Evolutionary conservation across 768 basidiomycete species (phyloP), one percentile per base, ranked within the genome.

Genomic region (Leccinum uliginosum): DNA sequence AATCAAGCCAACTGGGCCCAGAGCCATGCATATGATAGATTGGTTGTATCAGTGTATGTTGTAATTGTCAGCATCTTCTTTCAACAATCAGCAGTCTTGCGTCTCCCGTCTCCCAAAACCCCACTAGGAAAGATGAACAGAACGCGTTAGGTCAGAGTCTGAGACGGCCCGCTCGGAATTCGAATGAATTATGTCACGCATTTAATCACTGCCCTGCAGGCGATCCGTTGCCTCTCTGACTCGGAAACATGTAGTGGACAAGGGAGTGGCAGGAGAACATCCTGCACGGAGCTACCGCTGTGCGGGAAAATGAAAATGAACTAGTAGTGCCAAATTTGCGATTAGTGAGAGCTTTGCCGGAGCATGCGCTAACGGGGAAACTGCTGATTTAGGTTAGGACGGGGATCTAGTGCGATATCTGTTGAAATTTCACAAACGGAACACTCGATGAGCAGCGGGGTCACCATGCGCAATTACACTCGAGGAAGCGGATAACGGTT

Each of bases 61-160:
- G 11, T 19, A 43, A 19, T 19, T 43, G 40, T n/a, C 40, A 10
- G 38, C n/a, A 43, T 43, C 40, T 43, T 43, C 19, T 43, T 11
- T 19, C 12, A 24, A 24, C 23, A 24, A 45, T 45, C 19, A 35
- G 15, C 8, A 21, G 14, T 46, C 23, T 46, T 46, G 45, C 40
- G 19, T 43, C 40, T 40, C 40, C 40, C 40, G 40, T 19, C n/a
- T 43, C 40, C 63, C 72, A 51, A 54, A 74, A 74, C 29, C 27
- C 48, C 59, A 67, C 67, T 29, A 69, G 71, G 17, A 56, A 68
- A 35, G 63, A 47, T 24, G 50, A 55, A 10, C 45, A 50, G 52
- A 54, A 43, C 12, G 17, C 30, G 3, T n/a, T 26, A 46, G n/a
- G 54, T 55, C 17, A 46, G 30, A 30, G 10, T 29, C 29, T 29